phyloP scores from a whole-genome alignment of 805 yeast genomes.

The Clavispora vitiphila region DNA sequence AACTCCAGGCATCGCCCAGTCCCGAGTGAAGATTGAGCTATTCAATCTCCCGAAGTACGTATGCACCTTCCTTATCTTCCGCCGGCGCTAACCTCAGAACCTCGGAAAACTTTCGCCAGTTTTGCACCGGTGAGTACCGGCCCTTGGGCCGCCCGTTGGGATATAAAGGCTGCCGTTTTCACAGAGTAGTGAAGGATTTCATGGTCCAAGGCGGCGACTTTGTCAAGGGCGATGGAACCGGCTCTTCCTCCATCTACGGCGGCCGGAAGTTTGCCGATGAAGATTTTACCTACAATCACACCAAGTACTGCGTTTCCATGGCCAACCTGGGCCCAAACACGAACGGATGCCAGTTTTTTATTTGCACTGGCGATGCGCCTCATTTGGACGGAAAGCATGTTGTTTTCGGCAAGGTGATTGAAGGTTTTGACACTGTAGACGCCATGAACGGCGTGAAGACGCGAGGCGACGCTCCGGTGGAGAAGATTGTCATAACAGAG shows the following conservation, averaged over 20 bases:
- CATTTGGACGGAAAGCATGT: conserved; percentile 45
- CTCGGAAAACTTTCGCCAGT: conserved; percentile 47
- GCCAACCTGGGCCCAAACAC: conserved; percentile 42
- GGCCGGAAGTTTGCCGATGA: conserved; percentile 41
- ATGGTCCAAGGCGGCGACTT: conserved; percentile 47
- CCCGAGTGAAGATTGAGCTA: conserved; percentile 43
- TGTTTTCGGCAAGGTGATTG: conserved; percentile 45
- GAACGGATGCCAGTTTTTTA: conserved; percentile 45
- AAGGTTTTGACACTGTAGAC: conserved; percentile 33
- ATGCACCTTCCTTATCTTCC: no score
- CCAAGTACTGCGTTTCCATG: conserved; percentile 27
- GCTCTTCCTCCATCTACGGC: conserved; percentile 39
- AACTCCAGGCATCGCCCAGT: conserved; percentile 17
- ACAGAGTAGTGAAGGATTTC: conserved; percentile 40
- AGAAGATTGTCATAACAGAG: conserved; percentile 1
- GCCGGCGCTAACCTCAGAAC: conserved; percentile 22
- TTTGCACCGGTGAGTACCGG: conserved; percentile 46
- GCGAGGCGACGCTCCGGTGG: conserved; percentile 2
- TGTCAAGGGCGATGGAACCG: conserved; percentile 41
- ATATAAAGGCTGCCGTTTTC: conserved; percentile 35
- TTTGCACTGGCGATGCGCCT: conserved; percentile 26
- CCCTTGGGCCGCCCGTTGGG: conserved; percentile 38
- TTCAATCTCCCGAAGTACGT: conserved; percentile 35
- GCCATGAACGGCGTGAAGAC: conserved; percentile 15
- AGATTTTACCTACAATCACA: conserved; percentile 27